Evolutionary conservation across 176 grass and related monocot genomes (phyloP).

Genomic region (Hsuehochloa calcarea): DNA sequence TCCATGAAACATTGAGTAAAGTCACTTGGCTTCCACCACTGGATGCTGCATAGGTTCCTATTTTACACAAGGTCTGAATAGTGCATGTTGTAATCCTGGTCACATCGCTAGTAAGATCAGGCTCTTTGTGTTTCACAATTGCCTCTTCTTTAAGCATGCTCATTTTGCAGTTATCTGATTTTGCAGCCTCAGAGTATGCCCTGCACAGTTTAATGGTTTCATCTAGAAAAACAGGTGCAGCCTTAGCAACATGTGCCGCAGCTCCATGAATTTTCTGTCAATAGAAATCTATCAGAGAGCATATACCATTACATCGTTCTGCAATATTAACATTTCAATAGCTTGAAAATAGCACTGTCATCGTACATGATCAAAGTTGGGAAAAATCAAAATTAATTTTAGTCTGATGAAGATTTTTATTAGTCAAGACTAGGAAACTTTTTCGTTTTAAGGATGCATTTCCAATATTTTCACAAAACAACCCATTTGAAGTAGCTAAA

Average conservation of each 20-base stretch:
- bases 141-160: conserved; percentile 33
- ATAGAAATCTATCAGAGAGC: conserved; percentile 36
- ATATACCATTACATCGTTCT: conserved; percentile 19
- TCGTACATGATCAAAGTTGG: neutral
- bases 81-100: conserved; percentile 49
- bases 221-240: conserved; percentile 71
- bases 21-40: conserved; percentile 74
- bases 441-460: neutral
- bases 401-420: conserved; percentile 3
- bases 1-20: conserved; percentile 89
- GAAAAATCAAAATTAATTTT: neutral
- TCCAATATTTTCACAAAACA: neutral
- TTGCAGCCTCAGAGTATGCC: conserved; percentile 50
- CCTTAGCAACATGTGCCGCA: conserved; percentile 54
- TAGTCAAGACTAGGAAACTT: neutral
- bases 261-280: conserved; percentile 63
- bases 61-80: conserved; percentile 69
- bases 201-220: conserved; percentile 67
- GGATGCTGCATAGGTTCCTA: conserved; percentile 76
- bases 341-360: conserved; percentile 20
- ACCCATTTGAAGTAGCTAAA: conserved; percentile 17
- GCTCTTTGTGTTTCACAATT: conserved; percentile 23
- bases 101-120: conserved; percentile 36
- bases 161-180: neutral
- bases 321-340: conserved; percentile 18